A percentile compares a stretch with the other conserved stretches of the same genome.
These are phyloP conservation scores for Lactifluus rugatus DNA, from an alignment of 768 basidiomycete species.

Conservation along the genomic window DNA sequence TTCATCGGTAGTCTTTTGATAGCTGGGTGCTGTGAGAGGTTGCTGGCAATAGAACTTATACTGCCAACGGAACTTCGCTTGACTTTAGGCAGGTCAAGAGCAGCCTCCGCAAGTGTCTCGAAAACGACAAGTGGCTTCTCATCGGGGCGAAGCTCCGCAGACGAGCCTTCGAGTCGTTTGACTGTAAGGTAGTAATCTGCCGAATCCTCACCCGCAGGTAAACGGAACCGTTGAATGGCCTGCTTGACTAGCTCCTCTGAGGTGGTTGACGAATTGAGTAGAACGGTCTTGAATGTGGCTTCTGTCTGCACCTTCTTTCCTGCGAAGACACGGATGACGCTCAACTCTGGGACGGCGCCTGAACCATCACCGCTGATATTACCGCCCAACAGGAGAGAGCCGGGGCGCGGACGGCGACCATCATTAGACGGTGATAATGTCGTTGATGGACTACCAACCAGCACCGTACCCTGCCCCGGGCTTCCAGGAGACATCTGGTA, in stretches of 20 bases:
- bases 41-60: constrained; percentile 88
- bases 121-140: constrained; percentile 88
- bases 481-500: constrained; percentile 72
- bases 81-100: constrained; percentile 75
- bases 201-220: constrained; percentile 53
- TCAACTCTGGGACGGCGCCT: constrained; percentile 66
- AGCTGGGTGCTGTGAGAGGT: constrained; percentile 89
- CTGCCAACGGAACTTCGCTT: constrained; percentile 91
- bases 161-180: constrained; percentile 86
- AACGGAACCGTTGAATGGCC: constrained; percentile 87
- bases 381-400: constrained; percentile 63
- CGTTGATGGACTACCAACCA: constrained; percentile 32
- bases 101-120: constrained; percentile 72
- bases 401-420: constrained; percentile 51
- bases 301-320: constrained; percentile 86
- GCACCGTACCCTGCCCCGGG: constrained; percentile 42
- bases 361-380: constrained; percentile 52
- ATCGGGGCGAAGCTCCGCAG: constrained; percentile 55
- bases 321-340: constrained; percentile 93
- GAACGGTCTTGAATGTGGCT: constrained; percentile 96
- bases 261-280: constrained; percentile 81
- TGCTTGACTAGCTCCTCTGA: constrained; percentile 80
- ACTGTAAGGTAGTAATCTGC: constrained; percentile 79
- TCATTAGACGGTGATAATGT: constrained; percentile 36
- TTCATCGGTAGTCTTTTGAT: constrained; percentile 93